A percentile compares a stretch with the other conserved stretches of the same genome.
Conservation (phyloP, 768 basidiomycete species). For the Termitomyces sp. region DNA sequence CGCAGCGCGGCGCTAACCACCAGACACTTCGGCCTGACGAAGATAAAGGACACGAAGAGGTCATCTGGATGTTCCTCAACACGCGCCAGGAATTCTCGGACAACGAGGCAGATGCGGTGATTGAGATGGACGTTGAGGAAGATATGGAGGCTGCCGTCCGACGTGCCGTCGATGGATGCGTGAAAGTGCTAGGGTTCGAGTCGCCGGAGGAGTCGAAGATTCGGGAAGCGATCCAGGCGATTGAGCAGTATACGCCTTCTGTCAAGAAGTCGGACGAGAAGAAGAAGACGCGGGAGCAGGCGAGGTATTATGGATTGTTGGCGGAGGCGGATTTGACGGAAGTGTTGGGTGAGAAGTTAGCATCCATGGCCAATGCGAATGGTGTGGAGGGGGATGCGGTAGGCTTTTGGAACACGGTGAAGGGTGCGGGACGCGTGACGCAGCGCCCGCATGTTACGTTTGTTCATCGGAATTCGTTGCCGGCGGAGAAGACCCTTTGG, state of each 20-base stretch:
- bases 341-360: conserved; percentile 45
- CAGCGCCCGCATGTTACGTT: conserved; percentile 82
- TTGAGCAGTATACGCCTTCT: conserved; percentile 38
- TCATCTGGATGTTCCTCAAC: conserved; percentile 80
- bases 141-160: conserved; percentile 52
- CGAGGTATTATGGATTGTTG: conserved; percentile 78
- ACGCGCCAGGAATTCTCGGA: conserved; percentile 56
- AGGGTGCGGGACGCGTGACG: conserved; percentile 45
- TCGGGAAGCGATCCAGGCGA: conserved; percentile 50
- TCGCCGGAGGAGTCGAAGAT: conserved; percentile 57
- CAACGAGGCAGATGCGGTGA: conserved; percentile 51
- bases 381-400: conserved; percentile 26
- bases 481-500: conserved; percentile 36
- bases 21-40: conserved; percentile 70
- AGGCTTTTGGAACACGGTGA: conserved; percentile 53
- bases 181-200: conserved; percentile 50
- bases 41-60: conserved; percentile 61
- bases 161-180: conserved; percentile 59
- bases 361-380: conserved; percentile 18
- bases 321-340: conserved; percentile 66
- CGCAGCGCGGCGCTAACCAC: conserved; percentile 78
- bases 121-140: conserved; percentile 63
- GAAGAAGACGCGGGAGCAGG: conserved; percentile 32
- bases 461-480: conserved; percentile 60
- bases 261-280: conserved; percentile 28